Percentiles rank a stretch among this genome's conserved stretches.
Evolutionary conservation across 257 asterid genomes (phyloP).

Genomic region (Verbena officinalis): DNA sequence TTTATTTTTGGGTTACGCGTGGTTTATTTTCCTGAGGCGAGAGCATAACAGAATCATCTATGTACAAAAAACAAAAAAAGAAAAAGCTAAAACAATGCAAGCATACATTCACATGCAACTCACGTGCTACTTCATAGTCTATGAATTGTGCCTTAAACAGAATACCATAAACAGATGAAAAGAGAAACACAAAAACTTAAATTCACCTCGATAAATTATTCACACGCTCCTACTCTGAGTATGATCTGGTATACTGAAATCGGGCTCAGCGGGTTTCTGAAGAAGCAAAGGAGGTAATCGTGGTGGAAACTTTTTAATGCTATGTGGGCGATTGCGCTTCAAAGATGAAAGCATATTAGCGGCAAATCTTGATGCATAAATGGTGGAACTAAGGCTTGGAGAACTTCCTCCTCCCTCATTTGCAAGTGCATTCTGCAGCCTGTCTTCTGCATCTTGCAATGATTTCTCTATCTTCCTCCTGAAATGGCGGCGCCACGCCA

Average conservation of each 20-base stretch:
- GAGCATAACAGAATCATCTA: too few relatives aligned
- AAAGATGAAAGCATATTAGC: conserved; percentile 43
- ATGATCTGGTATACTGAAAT: conserved; percentile 35
- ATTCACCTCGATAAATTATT: too few relatives aligned
- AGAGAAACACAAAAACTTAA: too few relatives aligned
- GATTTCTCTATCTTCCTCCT: conserved; percentile 54
- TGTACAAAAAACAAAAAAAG: too few relatives aligned
- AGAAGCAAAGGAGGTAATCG: conserved; percentile 46
- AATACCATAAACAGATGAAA: too few relatives aligned
- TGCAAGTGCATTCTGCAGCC: not conserved
- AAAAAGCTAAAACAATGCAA: too few relatives aligned
- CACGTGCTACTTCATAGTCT: too few relatives aligned
- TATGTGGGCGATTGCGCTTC: conserved; percentile 31
- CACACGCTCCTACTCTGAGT: too few relatives aligned
- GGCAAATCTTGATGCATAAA: conserved; percentile 67
- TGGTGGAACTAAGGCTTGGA: conserved; percentile 46
- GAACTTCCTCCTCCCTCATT: conserved; percentile 30
- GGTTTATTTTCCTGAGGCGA: too few relatives aligned
- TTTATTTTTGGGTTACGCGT: too few relatives aligned
- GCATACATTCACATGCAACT: too few relatives aligned
- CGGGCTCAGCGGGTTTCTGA: conserved; percentile 73
- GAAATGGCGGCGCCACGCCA: conserved; percentile 61
- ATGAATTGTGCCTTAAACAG: too few relatives aligned
- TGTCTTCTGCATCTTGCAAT: conserved; percentile 49
- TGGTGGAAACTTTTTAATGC: conserved; percentile 35